Evolutionary conservation across 345 rosid genomes (phyloP), one percentile per base, ranked within the genome.

Genomic region (Syzygium aqueum): DNA sequence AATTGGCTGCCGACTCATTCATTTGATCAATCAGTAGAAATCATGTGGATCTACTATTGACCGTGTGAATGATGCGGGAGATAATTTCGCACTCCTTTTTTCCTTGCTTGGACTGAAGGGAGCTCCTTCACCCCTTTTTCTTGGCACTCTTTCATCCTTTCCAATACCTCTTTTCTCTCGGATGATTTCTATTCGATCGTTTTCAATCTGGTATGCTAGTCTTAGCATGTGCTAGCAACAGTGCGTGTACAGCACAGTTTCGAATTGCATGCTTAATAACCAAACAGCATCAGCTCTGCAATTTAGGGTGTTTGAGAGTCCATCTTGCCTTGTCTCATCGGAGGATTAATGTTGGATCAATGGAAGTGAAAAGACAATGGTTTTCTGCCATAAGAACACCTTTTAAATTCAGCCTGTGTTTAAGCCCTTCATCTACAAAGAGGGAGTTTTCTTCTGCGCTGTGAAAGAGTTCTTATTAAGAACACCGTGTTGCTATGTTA

Each of bases 21-120:
- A 94, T 93, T 93, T 98, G 93, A 93, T 88, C 97, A 92, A 92
- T 89, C 86, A 53, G 93, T 87, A 91, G 93, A 85, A 86, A 49
- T 53, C 59, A 2, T 5, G 78, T 11, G 46, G 11, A 51, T 87
- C 92, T 94, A 88, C 92, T 83, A 84, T 94, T 92, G 98, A 85
- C 91, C 95, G 98, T 91, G 92, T 96, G 99, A 96, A 96, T 96
- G 99, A 96, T 93, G 96, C 98, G 99, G 99, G 98, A 96, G 99
- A 94, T 93, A 88, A 86, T 93, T 91, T 93, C 86, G 92, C 87
- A 90, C 94, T 90, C 91, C 91, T 92, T 90, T 91, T 92, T 90
- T 93, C 97, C 91, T 89, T 94, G 99, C 92, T 96, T 96, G 99
- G 99, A 96, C 99, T 96, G 99, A 96, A 96, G 99, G 99, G 98